These are phyloP conservation scores for Volvariella surrecta DNA, from an alignment of 1,284 basidiomycete genomes.

Conservation along the genomic window DNA sequence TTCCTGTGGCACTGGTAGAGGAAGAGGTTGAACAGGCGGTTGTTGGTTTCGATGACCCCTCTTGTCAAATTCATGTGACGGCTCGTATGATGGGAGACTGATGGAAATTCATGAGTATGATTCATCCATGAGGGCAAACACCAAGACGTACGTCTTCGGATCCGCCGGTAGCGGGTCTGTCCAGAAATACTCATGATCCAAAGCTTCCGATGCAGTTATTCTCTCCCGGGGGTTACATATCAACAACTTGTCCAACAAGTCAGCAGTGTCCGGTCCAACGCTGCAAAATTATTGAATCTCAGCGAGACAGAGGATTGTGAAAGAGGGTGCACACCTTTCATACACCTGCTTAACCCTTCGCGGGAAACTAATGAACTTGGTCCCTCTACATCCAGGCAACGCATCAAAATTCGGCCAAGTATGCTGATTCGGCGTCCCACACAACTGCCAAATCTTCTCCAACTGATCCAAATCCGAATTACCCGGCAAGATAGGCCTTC, in stretches of 20 bases:
- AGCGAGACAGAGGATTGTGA: conserved; percentile 1
- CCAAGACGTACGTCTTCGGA: conserved; percentile 57
- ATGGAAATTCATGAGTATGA: conserved; percentile 8
- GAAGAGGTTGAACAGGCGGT: conserved; percentile 10
- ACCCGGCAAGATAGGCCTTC: conserved; percentile 84
- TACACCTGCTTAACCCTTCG: conserved; percentile 39
- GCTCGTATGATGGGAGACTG: conserved; percentile 70
- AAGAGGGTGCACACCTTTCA: conserved; percentile 39
- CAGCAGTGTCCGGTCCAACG: conserved; percentile 69
- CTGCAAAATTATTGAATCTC: conserved; percentile 20
- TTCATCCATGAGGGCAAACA: conserved; percentile 1
- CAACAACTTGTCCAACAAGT: conserved; percentile 87
- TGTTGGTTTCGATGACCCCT: conserved; percentile 51
- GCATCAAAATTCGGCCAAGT: conserved; percentile 78
- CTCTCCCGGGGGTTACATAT: conserved; percentile 89
- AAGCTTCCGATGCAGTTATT: conserved; percentile 82
- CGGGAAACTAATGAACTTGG: conserved; percentile 31
- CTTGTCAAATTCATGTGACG: conserved; percentile 82
- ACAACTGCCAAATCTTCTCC: conserved; percentile 83
- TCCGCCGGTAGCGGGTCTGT: conserved; percentile 79
- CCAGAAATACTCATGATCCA: conserved; percentile 93
- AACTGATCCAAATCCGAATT: conserved; percentile 87
- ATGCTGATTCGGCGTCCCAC: conserved; percentile 79
- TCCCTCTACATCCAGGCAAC: conserved; percentile 75
- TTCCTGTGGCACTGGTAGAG: conserved; percentile 2